phyloP scores from a whole-genome alignment of 2,329 filamentous ascomycete genomes.

The Lachnellula occidentalis region DNA sequence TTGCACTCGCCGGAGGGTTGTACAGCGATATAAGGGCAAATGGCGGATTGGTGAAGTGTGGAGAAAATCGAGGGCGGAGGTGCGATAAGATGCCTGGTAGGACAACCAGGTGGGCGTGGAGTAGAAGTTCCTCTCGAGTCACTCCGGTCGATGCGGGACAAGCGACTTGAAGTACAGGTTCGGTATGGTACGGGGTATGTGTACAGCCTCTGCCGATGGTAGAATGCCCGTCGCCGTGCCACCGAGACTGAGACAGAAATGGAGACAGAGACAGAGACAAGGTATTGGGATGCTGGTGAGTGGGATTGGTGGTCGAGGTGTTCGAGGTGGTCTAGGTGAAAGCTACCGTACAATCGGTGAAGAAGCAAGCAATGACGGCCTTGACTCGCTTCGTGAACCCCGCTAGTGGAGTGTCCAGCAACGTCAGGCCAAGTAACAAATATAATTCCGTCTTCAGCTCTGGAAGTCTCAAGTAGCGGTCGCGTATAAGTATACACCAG shows the following conservation, averaged over 20 bases:
- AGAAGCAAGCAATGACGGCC: not conserved
- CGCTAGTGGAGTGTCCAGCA: too few relatives aligned
- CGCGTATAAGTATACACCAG: too few relatives aligned
- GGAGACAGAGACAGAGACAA: not conserved
- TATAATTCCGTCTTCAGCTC: too few relatives aligned
- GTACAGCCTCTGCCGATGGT: not conserved
- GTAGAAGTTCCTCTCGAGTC: not conserved
- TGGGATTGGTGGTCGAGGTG: not conserved
- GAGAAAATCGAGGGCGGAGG: slow-evolving; percentile 8
- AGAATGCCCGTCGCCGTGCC: not conserved
- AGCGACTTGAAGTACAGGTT: not conserved
- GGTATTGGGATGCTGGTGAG: not conserved
- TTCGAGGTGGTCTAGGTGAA: not conserved
- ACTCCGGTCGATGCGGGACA: not conserved
- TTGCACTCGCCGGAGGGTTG: slow-evolving; percentile 20
- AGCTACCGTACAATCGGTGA: not conserved
- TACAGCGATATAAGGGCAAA: slow-evolving; percentile 10
- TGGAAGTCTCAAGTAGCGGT: too few relatives aligned
- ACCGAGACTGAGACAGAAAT: not conserved
- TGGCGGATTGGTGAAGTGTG: slow-evolving; percentile 11
- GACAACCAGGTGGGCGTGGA: not conserved
- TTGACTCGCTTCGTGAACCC: too few relatives aligned
- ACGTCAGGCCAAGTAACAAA: too few relatives aligned
- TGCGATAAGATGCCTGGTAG: slow-evolving; percentile 5
- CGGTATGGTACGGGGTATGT: too few relatives aligned